Conservation (phyloP, 495 filamentous ascomycete genomes). For the Terfezia boudieri region DNA sequence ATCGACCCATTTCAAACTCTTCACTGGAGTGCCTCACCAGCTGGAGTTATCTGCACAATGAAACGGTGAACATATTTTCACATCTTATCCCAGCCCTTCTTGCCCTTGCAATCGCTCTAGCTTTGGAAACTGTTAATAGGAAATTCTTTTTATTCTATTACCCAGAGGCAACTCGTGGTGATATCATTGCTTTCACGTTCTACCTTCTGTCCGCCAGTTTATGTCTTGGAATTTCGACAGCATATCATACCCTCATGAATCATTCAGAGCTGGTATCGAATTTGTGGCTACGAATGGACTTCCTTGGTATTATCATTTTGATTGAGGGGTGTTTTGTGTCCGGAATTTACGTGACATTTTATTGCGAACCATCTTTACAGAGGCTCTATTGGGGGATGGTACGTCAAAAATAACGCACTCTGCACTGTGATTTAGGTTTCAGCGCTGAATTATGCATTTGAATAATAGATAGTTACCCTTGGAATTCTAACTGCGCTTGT, state of each 20-base stretch:
- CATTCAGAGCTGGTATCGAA: slow-evolving; percentile 35
- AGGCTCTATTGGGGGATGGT: slow-evolving; percentile 28
- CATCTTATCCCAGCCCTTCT: slow-evolving; percentile 46
- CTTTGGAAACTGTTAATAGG: slow-evolving; percentile 29
- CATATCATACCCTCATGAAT: slow-evolving; percentile 50
- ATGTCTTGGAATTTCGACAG: slow-evolving; percentile 75
- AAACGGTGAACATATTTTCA: slow-evolving; percentile 79
- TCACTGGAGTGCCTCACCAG: slow-evolving; percentile 39
- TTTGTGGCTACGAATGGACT: slow-evolving; percentile 58
- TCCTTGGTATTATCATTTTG: slow-evolving; percentile 70
- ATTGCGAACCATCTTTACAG: slow-evolving; percentile 38
- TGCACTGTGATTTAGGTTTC: too few species aligned
- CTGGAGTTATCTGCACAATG: slow-evolving; percentile 61
- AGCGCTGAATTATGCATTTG: too few species aligned
- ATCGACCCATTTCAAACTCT: slow-evolving; percentile 37
- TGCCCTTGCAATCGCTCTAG: slow-evolving; percentile 23
- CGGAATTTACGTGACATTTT: slow-evolving; percentile 69
- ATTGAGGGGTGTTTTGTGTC: slow-evolving; percentile 79
- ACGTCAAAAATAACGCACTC: slow-evolving; percentile 10
- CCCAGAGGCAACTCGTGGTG: slow-evolving; percentile 34
- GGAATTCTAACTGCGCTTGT: slow-evolving; percentile 30
- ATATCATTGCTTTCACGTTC: slow-evolving; percentile 51
- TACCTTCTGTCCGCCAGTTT: slow-evolving; percentile 56
- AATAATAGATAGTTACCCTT: too few species aligned
- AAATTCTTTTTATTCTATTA: slow-evolving; percentile 36